Percentiles rank a stretch among this genome's conserved stretches.
Evolutionary conservation across 1,284 basidiomycete species (phyloP).

Genomic region (Uromyces viciae-fabae): DNA sequence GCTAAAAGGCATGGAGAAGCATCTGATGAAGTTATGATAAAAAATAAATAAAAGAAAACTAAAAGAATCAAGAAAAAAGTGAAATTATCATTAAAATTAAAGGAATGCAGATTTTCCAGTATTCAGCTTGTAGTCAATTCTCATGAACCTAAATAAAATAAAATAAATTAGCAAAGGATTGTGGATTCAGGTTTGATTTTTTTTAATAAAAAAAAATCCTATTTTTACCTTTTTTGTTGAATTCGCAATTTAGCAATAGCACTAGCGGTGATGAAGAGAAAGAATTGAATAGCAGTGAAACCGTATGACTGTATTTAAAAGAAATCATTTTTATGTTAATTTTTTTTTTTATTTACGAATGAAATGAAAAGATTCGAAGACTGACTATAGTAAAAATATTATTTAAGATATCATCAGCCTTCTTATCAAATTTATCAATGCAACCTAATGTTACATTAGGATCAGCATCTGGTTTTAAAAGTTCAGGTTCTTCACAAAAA

Average conservation of each 20-base stretch:
- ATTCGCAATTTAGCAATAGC: constrained; percentile 37
- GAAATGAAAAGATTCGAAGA: neutral
- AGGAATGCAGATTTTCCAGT: constrained; percentile 34
- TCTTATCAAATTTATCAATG: constrained; percentile 27
- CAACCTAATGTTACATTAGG: constrained; percentile 40
- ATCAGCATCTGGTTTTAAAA: constrained; percentile 23
- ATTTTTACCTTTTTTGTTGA: constrained; percentile 37
- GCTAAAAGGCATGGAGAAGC: too few species aligned
- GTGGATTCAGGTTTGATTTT: neutral
- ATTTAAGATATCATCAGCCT: constrained; percentile 40
- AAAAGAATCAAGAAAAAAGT: neutral
- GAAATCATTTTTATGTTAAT: too few species aligned
- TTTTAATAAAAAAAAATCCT: neutral
- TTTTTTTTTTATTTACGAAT: too few species aligned
- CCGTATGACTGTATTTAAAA: too few species aligned
- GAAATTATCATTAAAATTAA: neutral
- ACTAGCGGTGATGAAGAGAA: constrained; percentile 15
- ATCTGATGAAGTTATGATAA: neutral
- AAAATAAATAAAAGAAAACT: neutral
- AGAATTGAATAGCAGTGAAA: constrained; percentile 37
- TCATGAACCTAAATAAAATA: constrained; percentile 28
- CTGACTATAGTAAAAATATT: constrained; percentile 38
- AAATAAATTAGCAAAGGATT: neutral
- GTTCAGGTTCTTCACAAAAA: constrained; percentile 36
- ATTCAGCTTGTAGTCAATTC: constrained; percentile 42